Evolutionary conservation across 768 basidiomycete species (phyloP), one percentile per base, ranked within the genome.

Genomic region (Hydnomerulius pinastri): DNA sequence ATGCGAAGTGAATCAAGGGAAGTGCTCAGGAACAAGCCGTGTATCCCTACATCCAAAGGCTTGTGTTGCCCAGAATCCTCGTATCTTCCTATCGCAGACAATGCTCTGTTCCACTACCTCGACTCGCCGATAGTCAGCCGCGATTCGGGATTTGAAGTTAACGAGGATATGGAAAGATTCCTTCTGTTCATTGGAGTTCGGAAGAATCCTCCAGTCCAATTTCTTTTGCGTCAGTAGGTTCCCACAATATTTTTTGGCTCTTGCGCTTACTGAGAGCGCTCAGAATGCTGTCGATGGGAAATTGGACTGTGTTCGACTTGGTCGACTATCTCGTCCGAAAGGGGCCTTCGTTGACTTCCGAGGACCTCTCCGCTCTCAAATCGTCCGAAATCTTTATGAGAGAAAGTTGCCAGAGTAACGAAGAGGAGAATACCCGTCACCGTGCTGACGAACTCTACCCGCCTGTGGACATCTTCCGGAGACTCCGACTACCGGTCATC

Each of bases 361-460:
- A 46, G 4, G 39, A 54, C 13, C 23, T 43, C n/a, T 39, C 41
- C 5, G 18, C 0, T 20, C 21, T 47, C 23, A 29, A 23, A 33
- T 38, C 41, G 12, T 43, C 6, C 5, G 2, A 20, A 5, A 13
- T 10, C 4, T 93, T 97, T 60, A 80, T 79, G 1, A 76, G 70
- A 53, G 87, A 88, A 56, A 57, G 56, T n/a, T 35, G 54, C 1
- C 51, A 52, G 28, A 51, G 30, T 54, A 57, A 43, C 53, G 44
- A 55, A 33, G 53, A 60, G 42, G 77, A 77, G 53, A 58, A 66
- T 2, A 57, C 60, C 13, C 73, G 89, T 17, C 78, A 72, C 55
- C 80, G 74, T 45, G 89, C 90, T 0, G 69, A 76, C 21, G 81
- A 90, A 52, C 73, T 98, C 8, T 96, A 94, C 62, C 94, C 96